Evolutionary conservation across 116 monocot genomes (phyloP), one percentile per base, ranked within the genome.

Genomic region (Iris pallida): DNA sequence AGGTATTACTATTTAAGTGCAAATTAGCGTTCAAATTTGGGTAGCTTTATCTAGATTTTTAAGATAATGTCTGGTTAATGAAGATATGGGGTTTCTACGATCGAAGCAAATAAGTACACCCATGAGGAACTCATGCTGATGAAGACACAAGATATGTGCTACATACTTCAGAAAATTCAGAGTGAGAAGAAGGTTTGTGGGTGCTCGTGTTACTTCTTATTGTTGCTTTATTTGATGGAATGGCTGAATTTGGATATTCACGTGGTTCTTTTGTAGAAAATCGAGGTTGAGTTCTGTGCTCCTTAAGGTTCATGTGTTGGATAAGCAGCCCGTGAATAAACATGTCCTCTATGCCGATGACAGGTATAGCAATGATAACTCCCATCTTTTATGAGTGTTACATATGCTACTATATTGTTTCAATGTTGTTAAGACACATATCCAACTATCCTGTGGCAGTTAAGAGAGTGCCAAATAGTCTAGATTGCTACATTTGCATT

Each of bases 271-370:
- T 20, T 78, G 72, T 71, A 97, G 96, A 92, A 97, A 89, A 80
- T 92, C 71, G 91, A 87, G 65, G 68, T 64, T 97, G 41, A 85
- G 58, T 68, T 87, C 89, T 61, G 45, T 47, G 8, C 87, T 97
- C 9, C 96, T 89, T 76, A 30, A 30, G 30, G 30, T 30, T 30
- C 30, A 66, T 66, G 63, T 61, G 67, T 44, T 92, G 68, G 85
- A 90, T 75, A 78, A 73, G 56, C 68, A 78, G 16, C 78, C 75
- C 54, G 62, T 57, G 63, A 92, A 85, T 57, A 92, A 85, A 46
- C 92, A 85, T 75, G 70, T 92, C 45, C 89, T 83, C 73, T 97
- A 77, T 89, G 92, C 87, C 52, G 92, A 90, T 68, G 87, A 97
- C 75, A 92, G 96, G 92, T 97, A 16, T 16, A 16, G 13, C 11